A percentile compares a stretch with the other conserved stretches of the same genome.
phyloP scores from a whole-genome alignment of 2,329 filamentous ascomycete genomes.

The Colletotrichum spaethianum region DNA sequence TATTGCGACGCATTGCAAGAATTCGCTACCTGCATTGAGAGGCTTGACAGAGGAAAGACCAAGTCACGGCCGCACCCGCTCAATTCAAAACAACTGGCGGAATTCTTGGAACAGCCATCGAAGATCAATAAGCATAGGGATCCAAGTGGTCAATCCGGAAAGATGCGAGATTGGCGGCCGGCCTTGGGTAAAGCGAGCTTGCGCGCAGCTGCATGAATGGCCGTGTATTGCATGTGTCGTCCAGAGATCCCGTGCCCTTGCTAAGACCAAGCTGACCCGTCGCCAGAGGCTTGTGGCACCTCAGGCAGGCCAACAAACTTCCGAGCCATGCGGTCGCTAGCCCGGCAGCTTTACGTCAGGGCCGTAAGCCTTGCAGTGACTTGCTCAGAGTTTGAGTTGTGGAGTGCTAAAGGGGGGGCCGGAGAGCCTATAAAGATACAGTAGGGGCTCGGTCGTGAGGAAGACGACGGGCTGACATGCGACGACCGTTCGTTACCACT shows the following conservation, averaged over 20 bases:
- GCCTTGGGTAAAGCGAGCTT: not conserved
- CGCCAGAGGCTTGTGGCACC: slow-evolving; percentile 4
- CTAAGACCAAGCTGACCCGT: not conserved
- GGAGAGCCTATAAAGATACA: too few species aligned
- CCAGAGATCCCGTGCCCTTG: not conserved
- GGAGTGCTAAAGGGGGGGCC: too few species aligned
- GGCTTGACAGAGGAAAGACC: slow-evolving; percentile 13
- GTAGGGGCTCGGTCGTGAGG: not conserved
- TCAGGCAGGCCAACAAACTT: slow-evolving; percentile 19
- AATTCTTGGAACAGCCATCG: slow-evolving; percentile 1
- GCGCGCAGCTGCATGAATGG: slow-evolving; percentile 11
- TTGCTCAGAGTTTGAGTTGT: not conserved
- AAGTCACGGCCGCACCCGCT: not conserved
- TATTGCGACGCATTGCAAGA: slow-evolving; percentile 7
- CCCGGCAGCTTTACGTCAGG: slow-evolving; percentile 4
- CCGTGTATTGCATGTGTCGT: slow-evolving; percentile 22
- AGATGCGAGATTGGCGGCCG: slow-evolving; percentile 8
- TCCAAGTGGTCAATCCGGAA: slow-evolving; percentile 4
- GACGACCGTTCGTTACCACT: slow-evolving; percentile 8
- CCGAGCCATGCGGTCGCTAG: not conserved
- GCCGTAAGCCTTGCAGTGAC: not conserved
- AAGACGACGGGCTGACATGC: slow-evolving; percentile 1
- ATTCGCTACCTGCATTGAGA: slow-evolving; percentile 6
- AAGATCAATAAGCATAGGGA: slow-evolving; percentile 3
- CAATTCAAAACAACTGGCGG: slow-evolving; percentile 3